Evolutionary conservation across 257 asterid species (phyloP).

Genomic region (Handroanthus guayacan): DNA sequence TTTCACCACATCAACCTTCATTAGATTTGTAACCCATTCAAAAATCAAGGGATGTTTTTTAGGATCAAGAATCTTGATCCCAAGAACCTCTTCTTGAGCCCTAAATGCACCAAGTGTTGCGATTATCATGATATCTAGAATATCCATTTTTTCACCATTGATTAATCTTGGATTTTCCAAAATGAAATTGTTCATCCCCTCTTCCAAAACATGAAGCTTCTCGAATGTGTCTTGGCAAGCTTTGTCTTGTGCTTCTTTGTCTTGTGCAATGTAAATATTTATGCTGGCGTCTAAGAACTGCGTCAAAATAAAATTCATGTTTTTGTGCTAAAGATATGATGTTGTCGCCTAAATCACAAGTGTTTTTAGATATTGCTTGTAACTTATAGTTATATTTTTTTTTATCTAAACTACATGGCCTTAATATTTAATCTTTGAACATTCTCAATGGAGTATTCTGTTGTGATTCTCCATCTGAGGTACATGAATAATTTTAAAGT

Average conservation of each 20-base stretch:
- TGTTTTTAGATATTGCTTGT: no score
- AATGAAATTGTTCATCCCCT: constrained; percentile 37
- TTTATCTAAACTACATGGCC: no score
- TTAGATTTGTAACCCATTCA: constrained; percentile 44
- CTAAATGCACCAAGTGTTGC: constrained; percentile 46
- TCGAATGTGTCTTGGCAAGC: constrained; percentile 33
- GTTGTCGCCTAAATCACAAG: no score
- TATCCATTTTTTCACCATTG: constrained; percentile 35
- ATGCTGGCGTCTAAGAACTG: constrained; percentile 40
- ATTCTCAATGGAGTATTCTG: no score
- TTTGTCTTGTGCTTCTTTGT: constrained; percentile 27
- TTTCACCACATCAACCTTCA: constrained; percentile 42
- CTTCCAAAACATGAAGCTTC: constrained; percentile 44
- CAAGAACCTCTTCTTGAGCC: constrained; percentile 45
- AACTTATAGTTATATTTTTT: no score
- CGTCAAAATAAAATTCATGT: not conserved
- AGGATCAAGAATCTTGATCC: constrained; percentile 41
- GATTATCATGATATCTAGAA: constrained; percentile 46
- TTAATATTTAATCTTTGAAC: no score
- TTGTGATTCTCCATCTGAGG: no score
- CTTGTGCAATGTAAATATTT: constrained; percentile 33
- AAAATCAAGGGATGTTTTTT: constrained; percentile 45
- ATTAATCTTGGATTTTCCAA: constrained; percentile 27
- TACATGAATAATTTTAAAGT: no score
- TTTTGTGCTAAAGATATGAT: no score